These are phyloP conservation scores for Clonostachys rhizophaga DNA, from an alignment of 2,329 filamentous ascomycete species.

Conservation along the genomic window DNA sequence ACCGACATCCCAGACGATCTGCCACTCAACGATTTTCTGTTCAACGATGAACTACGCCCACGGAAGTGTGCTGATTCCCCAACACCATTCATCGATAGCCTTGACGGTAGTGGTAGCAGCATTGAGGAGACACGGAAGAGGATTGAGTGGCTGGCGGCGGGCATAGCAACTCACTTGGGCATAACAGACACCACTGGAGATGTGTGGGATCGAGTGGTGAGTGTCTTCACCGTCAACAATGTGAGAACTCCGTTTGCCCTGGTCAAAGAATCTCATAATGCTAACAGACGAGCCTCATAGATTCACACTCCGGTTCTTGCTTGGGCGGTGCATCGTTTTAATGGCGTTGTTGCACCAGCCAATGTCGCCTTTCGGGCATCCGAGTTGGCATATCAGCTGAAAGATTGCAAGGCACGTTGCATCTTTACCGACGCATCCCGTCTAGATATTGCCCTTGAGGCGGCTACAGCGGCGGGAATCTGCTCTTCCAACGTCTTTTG, in stretches of 20 bases:
- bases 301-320: slow-evolving; percentile 3
- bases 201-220: slow-evolving; percentile 3
- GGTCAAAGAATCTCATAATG: background rate
- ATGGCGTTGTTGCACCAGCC: slow-evolving; percentile 4
- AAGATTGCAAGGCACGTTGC: background rate
- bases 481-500: slow-evolving; percentile 1
- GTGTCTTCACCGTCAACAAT: slow-evolving; percentile 6
- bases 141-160: no score
- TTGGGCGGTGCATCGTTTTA: slow-evolving; percentile 4
- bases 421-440: slow-evolving; percentile 2
- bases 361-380: slow-evolving; percentile 2
- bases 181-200: background rate
- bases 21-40: no score
- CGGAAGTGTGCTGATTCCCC: no score
- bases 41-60: no score
- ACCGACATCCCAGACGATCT: no score
- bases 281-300: background rate
- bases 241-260: background rate
- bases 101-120: no score
- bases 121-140: no score
- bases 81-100: no score
- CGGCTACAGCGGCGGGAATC: slow-evolving; percentile 1
- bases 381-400: slow-evolving; percentile 4
- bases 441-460: slow-evolving; percentile 2
- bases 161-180: no score